Base-by-base conservation (phyloP, 2,329 filamentous ascomycete species). In the Sporothrix pseudoabietina region DNA sequence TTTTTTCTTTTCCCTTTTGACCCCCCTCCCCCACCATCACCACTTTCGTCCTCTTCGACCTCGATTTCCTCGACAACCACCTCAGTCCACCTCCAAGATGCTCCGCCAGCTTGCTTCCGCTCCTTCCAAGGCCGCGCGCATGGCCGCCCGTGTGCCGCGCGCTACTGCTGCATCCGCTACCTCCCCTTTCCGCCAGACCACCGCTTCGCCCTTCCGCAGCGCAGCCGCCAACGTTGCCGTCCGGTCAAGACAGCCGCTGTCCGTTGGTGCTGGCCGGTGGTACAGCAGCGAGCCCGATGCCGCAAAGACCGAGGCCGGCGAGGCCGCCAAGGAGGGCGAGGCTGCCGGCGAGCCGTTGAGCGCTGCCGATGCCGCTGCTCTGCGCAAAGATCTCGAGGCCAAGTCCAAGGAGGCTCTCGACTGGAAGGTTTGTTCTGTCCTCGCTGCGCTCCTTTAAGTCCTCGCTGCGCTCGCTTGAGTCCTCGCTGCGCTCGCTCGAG, bases 381-480 rank as follows among this genome's bases (percentile, higher is more conserved):
- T 87, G 72, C 86, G 86, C 82, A 87, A 87, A 79, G 81, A 84
- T 75, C 80, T 87, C 65, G 85, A 87, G 79, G 79, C 83, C 76
- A 87, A 87, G 81, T 83, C 86, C 44, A 82, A 83, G 76, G 85
- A 87, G 78, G 84, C 81, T 69, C 81, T 92, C 75, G 94, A 98
- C 68, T 88, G 97, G 83, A 98, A 98, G 90, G 95, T 97, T 78
- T 65, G 76, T 54, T 57, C 41, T 35, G 35, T 8, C 65, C 12
- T 57, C 19, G 5, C 26, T 26, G 26, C 2, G 26, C 26, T 26
- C 26, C 1, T 2, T 35, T 35, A 2, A 35, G 35, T 8, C 65
- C 12, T 57, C 19, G 5, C 26, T 26, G 26, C 2, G 26, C 26
- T 26, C 26, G 26, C 26, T 35, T 35, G 35, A 35, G 35, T 8